Evolutionary conservation across 352 stramenopile genomes (phyloP), one percentile per base, ranked within the genome.

Genomic region (Globisporangium ultimum): DNA sequence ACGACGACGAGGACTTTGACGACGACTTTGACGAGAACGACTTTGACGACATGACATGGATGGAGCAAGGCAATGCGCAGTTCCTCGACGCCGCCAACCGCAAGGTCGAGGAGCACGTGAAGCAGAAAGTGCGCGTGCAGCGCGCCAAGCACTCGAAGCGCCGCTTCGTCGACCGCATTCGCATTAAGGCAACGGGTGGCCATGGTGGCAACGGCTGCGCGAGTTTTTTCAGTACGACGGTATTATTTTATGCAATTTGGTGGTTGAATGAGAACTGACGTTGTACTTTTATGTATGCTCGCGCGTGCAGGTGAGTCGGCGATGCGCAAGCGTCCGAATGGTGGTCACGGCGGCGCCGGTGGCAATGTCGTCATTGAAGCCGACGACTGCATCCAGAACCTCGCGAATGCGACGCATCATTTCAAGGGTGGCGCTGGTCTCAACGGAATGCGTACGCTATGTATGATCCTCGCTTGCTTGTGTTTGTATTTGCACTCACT

Each of bases 121-220:
- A 95, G 78, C 79, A 90, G 64, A 95, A 95, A 57, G 85, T 95
- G 50, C 78, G 83, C 53, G 67, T 95, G 52, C 83, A 80, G 38
- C 85, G 85, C 50, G 81, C 82, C 54, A 84, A 93, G 69, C 86
- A 93, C 71, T 89, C 83, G 34, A 96, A 94, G 79, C 83, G 85
- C 14, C 88, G 90, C 63, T 97, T 97, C 56, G 85, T 97, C 38
- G 88, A 97, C 69, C 82, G 86, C 66, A 93, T 97, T 58, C 80
- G 88, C 45, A 87, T 97, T 50, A 91, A 93, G 48, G 84, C 87
- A n/a, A 95, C 82, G 1, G 88, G 87, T 10, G 88, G 88, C 13
- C 83, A 96, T 55, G 88, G 88, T 38, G 88, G 88, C 63, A 95
- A 97, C 62, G 88, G 88, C 42, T 97, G 88, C 66, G 71, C 79